A percentile compares a stretch with the other conserved stretches of the same genome.
Evolutionary conservation across 225 moss, liverwort and hornwort species (phyloP).

Genomic region (Antitrichia curtipendula): DNA sequence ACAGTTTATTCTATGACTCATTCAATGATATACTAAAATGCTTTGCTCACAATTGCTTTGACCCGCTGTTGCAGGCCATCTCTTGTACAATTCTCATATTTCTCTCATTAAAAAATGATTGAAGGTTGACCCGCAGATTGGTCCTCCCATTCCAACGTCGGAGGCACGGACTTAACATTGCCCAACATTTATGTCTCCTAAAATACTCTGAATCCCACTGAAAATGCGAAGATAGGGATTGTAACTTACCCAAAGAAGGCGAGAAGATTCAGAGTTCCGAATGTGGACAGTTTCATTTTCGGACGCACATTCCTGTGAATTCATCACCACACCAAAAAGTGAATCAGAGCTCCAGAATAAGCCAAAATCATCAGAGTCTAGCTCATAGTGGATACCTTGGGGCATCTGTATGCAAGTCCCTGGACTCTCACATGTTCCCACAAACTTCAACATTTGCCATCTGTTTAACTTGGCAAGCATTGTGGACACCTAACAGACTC

Average conservation of each 20-base stretch:
- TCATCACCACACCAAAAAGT: background rate
- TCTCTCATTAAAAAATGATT: background rate
- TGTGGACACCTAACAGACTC: background rate
- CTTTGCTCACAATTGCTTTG: background rate
- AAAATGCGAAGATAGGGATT: background rate
- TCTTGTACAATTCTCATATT: background rate
- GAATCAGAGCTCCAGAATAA: background rate
- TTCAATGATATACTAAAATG: background rate
- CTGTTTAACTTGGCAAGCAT: background rate
- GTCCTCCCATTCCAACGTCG: background rate
- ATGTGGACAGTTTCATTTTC: background rate
- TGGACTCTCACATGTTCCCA: background rate
- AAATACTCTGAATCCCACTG: background rate
- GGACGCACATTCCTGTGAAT: background rate
- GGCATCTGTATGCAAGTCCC: background rate
- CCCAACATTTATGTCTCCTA: background rate
- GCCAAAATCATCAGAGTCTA: background rate
- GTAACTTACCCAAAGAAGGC: constrained; percentile 3
- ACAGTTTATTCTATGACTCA: background rate
- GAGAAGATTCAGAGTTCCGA: constrained; percentile 6
- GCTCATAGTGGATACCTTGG: background rate
- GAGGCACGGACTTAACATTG: background rate
- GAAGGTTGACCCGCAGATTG: background rate
- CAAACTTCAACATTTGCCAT: background rate
- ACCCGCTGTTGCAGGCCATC: too few species aligned